phyloP scores from a whole-genome alignment of 352 stramenopile species.

The Pythium rishiriense region DNA sequence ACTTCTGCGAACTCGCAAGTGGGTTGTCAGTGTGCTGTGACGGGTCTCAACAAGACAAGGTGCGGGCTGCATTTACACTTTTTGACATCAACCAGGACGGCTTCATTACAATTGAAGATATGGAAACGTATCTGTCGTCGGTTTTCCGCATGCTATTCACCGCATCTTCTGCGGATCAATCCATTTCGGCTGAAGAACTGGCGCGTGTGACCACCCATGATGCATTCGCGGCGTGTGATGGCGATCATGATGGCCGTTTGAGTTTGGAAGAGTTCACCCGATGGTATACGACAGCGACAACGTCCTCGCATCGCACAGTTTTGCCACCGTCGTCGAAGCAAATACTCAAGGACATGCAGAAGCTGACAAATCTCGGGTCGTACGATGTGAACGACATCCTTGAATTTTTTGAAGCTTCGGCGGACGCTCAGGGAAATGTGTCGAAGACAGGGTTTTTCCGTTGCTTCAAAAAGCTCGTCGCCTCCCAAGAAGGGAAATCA shows the following conservation, averaged over 20 bases:
- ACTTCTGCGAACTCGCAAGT: conserved; percentile 86
- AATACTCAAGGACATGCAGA: conserved; percentile 72
- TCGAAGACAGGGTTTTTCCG: conserved; percentile 72
- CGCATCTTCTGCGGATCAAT: conserved; percentile 37
- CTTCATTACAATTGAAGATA: conserved; percentile 79
- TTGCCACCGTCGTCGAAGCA: conserved; percentile 37
- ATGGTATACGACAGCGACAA: conserved; percentile 59
- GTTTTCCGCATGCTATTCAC: conserved; percentile 86
- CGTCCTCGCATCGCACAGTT: conserved; percentile 7
- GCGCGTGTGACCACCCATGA: conserved; percentile 67
- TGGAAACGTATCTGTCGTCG: conserved; percentile 85
- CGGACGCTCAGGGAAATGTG: conserved; percentile 60
- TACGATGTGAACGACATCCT: conserved; percentile 89
- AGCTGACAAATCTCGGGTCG: conserved; percentile 73
- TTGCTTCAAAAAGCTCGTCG: conserved; percentile 52
- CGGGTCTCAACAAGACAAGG: conserved; percentile 79
- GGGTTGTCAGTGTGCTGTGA: conserved; percentile 82
- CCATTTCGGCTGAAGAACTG: conserved; percentile 67
- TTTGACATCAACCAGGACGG: conserved; percentile 90
- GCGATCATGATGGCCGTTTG: conserved; percentile 65
- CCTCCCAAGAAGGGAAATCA: conserved; percentile 32
- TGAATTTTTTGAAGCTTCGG: conserved; percentile 79
- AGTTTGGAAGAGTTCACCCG: conserved; percentile 85
- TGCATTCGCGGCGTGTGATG: conserved; percentile 61
- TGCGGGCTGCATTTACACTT: conserved; percentile 77